Base-by-base conservation (phyloP, 1,139 yeast species). In the Kurtzmaniella quercitrusa region DNA sequence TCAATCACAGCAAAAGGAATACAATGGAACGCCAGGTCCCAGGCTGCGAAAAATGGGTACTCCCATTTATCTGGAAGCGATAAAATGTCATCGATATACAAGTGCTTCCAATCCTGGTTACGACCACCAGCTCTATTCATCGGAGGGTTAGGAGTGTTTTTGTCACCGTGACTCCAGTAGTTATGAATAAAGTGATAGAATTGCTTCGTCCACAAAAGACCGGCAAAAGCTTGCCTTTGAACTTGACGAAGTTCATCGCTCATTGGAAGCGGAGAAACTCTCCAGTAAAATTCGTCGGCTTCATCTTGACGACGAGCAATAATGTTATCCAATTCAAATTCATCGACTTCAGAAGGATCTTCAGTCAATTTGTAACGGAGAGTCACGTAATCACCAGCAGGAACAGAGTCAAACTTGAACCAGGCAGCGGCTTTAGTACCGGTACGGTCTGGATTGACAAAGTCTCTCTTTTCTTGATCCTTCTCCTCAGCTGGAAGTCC, bases 21-120 rank as follows among this genome's bases (percentile, higher is more conserved):
- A 59, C 96, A 88, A 63, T 91, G 98, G 79, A 91, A 91, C 0
- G 97, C 96, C 2, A 96, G 85, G 61, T 91, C 98, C 98, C 98
- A 91, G 5, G 96, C 94, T 9, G 97, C 96, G 62, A 91, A 91
- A 61, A 91, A 91, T 3, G 96, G 97, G 61, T 91, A 91, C 63
- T 91, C 98, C 91, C 96, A 91, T 62, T 88, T 91, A 60, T 91
- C 98, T 2, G 98, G 98, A 70, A 91, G 76, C 1, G 96, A 87
- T 53, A 91, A 71, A 42, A 91, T 79, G 61, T 91, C 96, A 59
- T 89, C 94, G 55, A 88, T 84, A 63, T 88, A 88, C 62, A 91
- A 69, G 61, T 91, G 95, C 52, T 80, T 82, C 98, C 98, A 91
- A 45, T 87, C 88, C 54, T 80, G 78, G 61, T 88, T 88, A 65